These are phyloP conservation scores for Delphinella strobiligena DNA, from an alignment of 2,329 filamentous ascomycete species.

Conservation along the genomic window DNA sequence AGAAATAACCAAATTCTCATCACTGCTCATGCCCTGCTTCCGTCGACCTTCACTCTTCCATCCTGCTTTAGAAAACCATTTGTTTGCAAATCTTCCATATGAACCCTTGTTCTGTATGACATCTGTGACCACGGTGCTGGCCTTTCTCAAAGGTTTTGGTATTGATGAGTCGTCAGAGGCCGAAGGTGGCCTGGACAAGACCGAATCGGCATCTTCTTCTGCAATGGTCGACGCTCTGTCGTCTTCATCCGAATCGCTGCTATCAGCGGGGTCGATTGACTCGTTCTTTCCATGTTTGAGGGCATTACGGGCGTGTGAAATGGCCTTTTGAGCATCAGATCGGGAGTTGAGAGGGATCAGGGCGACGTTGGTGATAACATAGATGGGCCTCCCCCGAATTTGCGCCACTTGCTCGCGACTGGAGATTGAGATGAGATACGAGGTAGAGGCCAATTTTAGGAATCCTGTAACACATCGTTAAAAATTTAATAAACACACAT, in stretches of 20 bases:
- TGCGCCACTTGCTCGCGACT: constrained; percentile 80
- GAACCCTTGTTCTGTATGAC: constrained; percentile 72
- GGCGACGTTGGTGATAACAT: constrained; percentile 77
- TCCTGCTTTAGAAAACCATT: constrained; percentile 80
- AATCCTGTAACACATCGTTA: constrained; percentile 46
- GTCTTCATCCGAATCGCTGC: constrained; percentile 15
- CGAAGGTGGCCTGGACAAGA: constrained; percentile 3
- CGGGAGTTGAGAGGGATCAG: constrained; percentile 78
- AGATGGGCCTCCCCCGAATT: constrained; percentile 69
- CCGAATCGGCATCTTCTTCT: constrained; percentile 17
- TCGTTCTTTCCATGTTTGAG: constrained; percentile 23
- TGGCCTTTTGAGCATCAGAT: constrained; percentile 59
- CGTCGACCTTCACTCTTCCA: constrained; percentile 64
- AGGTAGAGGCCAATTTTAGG: constrained; percentile 66
- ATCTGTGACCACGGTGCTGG: constrained; percentile 71
- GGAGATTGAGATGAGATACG: constrained; percentile 79
- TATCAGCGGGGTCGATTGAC: constrained; percentile 19
- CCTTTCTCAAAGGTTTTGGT: constrained; percentile 20
- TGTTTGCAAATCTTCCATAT: constrained; percentile 79
- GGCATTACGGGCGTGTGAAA: constrained; percentile 47
- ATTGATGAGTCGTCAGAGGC: constrained; percentile 15
- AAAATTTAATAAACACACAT: neutral
- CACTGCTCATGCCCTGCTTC: constrained; percentile 53
- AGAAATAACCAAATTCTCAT: constrained; percentile 32
- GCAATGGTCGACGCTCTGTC: constrained; percentile 17